phyloP scores from a whole-genome alignment of 108 stramenopile species.

The Ochromonas danica region DNA sequence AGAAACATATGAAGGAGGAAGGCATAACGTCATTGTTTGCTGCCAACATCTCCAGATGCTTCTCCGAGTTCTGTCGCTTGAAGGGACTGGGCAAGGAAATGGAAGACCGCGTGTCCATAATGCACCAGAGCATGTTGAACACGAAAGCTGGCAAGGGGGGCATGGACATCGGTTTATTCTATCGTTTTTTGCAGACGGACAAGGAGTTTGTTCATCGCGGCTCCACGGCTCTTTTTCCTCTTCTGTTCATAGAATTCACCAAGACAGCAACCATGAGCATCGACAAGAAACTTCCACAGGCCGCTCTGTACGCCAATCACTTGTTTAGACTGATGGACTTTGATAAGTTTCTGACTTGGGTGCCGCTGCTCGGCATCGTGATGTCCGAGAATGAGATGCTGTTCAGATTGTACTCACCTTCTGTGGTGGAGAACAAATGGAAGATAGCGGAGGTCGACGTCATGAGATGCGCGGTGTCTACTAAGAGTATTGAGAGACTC shows the following conservation, averaged over 20 bases:
- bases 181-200: not conserved
- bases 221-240: not conserved
- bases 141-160: not conserved
- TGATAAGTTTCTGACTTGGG: not conserved
- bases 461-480: not conserved
- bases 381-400: slow-evolving; percentile 9
- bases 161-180: not conserved
- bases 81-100: not conserved
- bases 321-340: not conserved
- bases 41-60: slow-evolving; percentile 5
- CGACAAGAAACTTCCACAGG: not conserved
- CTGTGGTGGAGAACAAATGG: slow-evolving; percentile 5
- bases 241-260: slow-evolving; percentile 1
- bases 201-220: not conserved
- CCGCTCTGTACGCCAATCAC: not conserved
- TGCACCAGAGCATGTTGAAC: not conserved
- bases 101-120: not conserved
- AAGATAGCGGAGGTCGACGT: slow-evolving; percentile 5
- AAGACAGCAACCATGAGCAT: not conserved
- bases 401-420: slow-evolving; percentile 1
- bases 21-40: not conserved
- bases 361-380: slow-evolving; percentile 4
- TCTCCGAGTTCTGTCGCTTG: slow-evolving; percentile 1
- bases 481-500: not conserved
- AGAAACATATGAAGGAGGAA: not conserved